Base-by-base conservation (phyloP, 2,329 filamentous ascomycete species). In the Helotiales sp. region DNA sequence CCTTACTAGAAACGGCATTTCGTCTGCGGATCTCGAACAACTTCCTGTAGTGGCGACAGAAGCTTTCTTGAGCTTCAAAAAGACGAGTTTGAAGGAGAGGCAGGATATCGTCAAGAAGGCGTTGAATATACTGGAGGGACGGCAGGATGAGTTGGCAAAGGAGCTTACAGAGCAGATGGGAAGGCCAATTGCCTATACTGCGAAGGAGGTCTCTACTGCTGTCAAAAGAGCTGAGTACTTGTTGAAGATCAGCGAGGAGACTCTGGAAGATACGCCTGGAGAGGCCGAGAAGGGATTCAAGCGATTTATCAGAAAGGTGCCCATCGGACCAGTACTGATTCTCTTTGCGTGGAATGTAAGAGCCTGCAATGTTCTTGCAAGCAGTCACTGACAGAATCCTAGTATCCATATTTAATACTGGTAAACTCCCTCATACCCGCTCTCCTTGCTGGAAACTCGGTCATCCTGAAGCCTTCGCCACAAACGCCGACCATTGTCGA, bases 131-230 rank as follows among this genome's bases (percentile, higher is more conserved):
- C 79, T 98, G 27, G 75, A 77, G 15, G 82, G 85, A 50, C 87
- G 85, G 71, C 83, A 92, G 73, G 88, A 95, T 85, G 89, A 86
- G 61, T 80, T 98, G 31, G 92, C 89, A 5, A 82, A 85, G 65
- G 93, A 97, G 73, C 77, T 98, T 59, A 97, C 93, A 0, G 87
- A 91, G 72, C 93, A 98, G 77, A 98, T 98, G 93, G 93, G 93
- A 40, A 83, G 93, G 19, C 93, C 93, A 31, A 96, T 97, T 68
- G 83, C 89, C 34, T 97, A 93, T 73, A 90, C 90, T 0, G 86
- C 82, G 47, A 91, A 86, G 66, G 93, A 98, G 77, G 82, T 98
- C 65, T 77, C 84, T 29, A 98, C 93, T 15, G 93, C 93, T 7
- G 83, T 96, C 64, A 90, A 89, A 76, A 85, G 93, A 63, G 90